Conservation (phyloP, 176 grass and related monocot species). For the Phoenix dactylifera region DNA sequence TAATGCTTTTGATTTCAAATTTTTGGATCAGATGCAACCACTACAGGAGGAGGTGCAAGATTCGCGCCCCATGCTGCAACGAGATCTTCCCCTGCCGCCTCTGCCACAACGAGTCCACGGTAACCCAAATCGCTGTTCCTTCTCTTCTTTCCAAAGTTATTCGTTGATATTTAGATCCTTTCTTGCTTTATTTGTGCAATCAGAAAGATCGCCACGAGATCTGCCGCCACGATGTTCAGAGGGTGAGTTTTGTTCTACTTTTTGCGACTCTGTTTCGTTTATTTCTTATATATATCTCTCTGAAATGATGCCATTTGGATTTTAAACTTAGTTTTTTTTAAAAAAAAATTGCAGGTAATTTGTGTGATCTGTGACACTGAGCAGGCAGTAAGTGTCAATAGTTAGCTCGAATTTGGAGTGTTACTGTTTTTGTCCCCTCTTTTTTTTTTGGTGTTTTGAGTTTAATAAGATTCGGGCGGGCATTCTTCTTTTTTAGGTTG, state of each 20-base stretch:
- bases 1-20: not conserved
- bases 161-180: not conserved
- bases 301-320: too few relatives aligned
- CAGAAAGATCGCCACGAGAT: slow-evolving; percentile 80
- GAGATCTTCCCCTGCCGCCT: slow-evolving; percentile 84
- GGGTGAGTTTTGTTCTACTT: slow-evolving; percentile 20
- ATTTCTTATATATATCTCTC: too few relatives aligned
- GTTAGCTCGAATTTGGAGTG: too few relatives aligned
- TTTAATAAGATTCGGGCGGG: too few relatives aligned
- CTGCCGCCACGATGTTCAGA: slow-evolving; percentile 49
- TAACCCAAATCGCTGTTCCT: slow-evolving; percentile 1
- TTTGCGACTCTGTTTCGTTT: too few relatives aligned
- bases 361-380: slow-evolving; percentile 77
- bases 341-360: slow-evolving; percentile 36
- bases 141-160: too few relatives aligned
- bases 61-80: slow-evolving; percentile 77
- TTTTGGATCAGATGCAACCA: slow-evolving; percentile 67
- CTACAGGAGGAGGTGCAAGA: slow-evolving; percentile 74
- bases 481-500: slow-evolving; percentile 22
- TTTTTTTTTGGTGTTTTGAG: too few relatives aligned
- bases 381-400: slow-evolving; percentile 43
- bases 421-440: too few relatives aligned
- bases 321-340: too few relatives aligned
- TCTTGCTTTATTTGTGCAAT: not conserved
- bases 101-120: slow-evolving; percentile 84